Base-by-base conservation (phyloP, 805 yeast species). In the Ogataea wickerhamii region DNA sequence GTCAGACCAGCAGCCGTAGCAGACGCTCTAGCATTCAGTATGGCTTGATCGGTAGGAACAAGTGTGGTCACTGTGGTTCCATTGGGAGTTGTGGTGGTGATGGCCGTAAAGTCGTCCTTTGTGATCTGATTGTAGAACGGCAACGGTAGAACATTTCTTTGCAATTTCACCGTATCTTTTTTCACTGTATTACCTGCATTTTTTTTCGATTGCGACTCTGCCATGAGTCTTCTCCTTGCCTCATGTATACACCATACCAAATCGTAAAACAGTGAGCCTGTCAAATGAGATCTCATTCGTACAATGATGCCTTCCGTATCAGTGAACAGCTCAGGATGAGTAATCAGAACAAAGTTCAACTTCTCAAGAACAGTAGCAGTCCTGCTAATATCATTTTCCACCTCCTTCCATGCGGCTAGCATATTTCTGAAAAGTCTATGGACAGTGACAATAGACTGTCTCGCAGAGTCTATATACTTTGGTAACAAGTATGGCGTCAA, bases 191-290 rank as follows among this genome's bases (percentile, higher is more conserved):
- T 19, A 3, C 30, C 32, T 12, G 29, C 37, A 6, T 62, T 58
- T 25, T 61, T 56, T 21, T 68, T 66, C 12, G 35, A 47, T 33
- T 41, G 57, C 17, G 45, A 34, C 30, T 59, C 61, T 41, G 70
- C 74, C 34, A 71, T 52, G 25, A 74, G 71, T 37, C 95, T 68
- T 56, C 96, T 70, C 57, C 95, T 71, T 1, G 96, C 96, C 55
- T 89, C 97, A 61, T 89, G 97, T 33, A 89, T 82, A 58, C 95
- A 84, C 88, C 95, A 88, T 10, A 89, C 91, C 36, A 89, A 69
- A 60, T 89, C 97, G 56, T 89, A 89, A 52, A 89, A 89, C 36
- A 89, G 62, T 0, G 96, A 87, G 1, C 93, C 95, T 0, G 96
- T 84, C 49, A 89, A 68, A 61, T 89, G 97, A 0, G 95, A 86